Conservation (phyloP, 2,329 filamentous ascomycete species). For the Tolypocladium paradoxum region DNA sequence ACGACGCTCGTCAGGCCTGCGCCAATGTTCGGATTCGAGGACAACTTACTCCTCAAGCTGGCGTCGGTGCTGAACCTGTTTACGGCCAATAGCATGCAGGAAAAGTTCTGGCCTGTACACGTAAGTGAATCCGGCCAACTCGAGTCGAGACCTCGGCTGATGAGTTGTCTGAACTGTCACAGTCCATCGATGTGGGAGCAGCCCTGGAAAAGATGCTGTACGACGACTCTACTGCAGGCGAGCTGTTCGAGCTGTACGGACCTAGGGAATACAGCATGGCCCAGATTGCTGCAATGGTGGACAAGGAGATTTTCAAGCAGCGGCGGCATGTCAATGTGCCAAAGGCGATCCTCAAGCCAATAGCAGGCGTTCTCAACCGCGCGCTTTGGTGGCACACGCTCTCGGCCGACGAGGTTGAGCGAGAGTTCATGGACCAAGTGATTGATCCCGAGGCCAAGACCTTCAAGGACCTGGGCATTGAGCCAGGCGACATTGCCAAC, state of each 20-base stretch:
- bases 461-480: slow-evolving; percentile 85
- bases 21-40: slow-evolving; percentile 90
- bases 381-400: slow-evolving; percentile 80
- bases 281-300: slow-evolving; percentile 78
- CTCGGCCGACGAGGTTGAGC: slow-evolving; percentile 77
- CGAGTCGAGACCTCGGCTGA: not conserved
- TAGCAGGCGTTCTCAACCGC: slow-evolving; percentile 66
- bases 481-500: slow-evolving; percentile 74
- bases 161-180: not conserved
- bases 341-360: slow-evolving; percentile 65
- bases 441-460: slow-evolving; percentile 91
- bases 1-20: slow-evolving; percentile 93
- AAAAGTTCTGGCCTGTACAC: slow-evolving; percentile 86
- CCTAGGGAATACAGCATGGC: slow-evolving; percentile 85
- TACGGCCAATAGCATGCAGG: slow-evolving; percentile 86
- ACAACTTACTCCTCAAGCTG: slow-evolving; percentile 78
- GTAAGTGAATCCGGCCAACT: slow-evolving; percentile 32
- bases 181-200: slow-evolving; percentile 82
- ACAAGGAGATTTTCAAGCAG: slow-evolving; percentile 84
- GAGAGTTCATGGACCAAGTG: slow-evolving; percentile 84
- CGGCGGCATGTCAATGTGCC: slow-evolving; percentile 87
- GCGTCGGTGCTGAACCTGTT: slow-evolving; percentile 72
- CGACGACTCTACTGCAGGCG: slow-evolving; percentile 78
- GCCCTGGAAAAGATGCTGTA: slow-evolving; percentile 84
- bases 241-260: slow-evolving; percentile 92